Evolutionary conservation across 257 asterid genomes (phyloP).

Genomic region (Gynochthodes officinalis): DNA sequence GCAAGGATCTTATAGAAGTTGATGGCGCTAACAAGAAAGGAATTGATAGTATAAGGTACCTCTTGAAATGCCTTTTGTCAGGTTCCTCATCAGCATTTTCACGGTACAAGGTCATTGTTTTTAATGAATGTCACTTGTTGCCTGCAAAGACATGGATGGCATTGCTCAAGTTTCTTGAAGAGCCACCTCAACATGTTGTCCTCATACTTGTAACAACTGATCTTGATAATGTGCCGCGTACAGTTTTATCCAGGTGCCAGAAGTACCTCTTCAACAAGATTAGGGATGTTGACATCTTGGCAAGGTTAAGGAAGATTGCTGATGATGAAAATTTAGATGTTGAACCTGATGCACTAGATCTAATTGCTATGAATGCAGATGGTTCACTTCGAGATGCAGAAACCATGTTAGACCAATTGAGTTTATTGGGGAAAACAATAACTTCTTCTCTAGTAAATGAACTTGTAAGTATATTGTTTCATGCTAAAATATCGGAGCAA

Average conservation of each 20-base stretch:
- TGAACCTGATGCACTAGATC: slow-evolving; percentile 74
- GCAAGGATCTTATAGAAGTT: slow-evolving; percentile 54
- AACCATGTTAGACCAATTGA: slow-evolving; percentile 92
- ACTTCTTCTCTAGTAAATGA: slow-evolving; percentile 88
- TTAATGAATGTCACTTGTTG: slow-evolving; percentile 86
- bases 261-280: slow-evolving; percentile 79
- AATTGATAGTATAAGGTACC: slow-evolving; percentile 47
- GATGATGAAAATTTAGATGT: slow-evolving; percentile 65
- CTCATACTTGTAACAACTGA: slow-evolving; percentile 76
- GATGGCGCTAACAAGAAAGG: slow-evolving; percentile 76
- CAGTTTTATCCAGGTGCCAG: slow-evolving; percentile 84
- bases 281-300: slow-evolving; percentile 62
- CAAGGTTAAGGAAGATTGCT: slow-evolving; percentile 67
- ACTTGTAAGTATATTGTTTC: slow-evolving; percentile 58
- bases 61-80: slow-evolving; percentile 47
- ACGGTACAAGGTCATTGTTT: slow-evolving; percentile 59
- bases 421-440: slow-evolving; percentile 83
- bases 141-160: slow-evolving; percentile 86
- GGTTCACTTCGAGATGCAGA: slow-evolving; percentile 96
- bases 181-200: slow-evolving; percentile 62
- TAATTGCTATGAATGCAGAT: slow-evolving; percentile 88
- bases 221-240: slow-evolving; percentile 71
- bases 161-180: slow-evolving; percentile 75
- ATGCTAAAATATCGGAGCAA: slow-evolving; percentile 3
- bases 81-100: slow-evolving; percentile 38